Conservation (phyloP, 371 early-diverging fungal genomes). For the Lichtheimia ramosa region DNA sequence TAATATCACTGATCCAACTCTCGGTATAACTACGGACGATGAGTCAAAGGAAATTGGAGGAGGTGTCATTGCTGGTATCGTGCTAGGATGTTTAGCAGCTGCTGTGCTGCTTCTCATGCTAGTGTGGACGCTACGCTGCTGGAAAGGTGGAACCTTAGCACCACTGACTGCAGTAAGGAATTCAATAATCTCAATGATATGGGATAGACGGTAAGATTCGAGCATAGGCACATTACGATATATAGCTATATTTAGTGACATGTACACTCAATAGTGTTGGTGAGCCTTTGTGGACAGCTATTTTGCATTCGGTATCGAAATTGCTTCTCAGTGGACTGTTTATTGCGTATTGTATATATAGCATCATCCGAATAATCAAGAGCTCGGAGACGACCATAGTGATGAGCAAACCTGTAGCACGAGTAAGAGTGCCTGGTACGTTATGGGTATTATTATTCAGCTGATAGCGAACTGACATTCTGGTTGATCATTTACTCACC, state of each 20-base stretch:
- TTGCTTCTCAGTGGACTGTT: background rate
- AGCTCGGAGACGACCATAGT: background rate
- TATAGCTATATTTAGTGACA: background rate
- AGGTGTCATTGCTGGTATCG: slow-evolving; percentile 7
- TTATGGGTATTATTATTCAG: background rate
- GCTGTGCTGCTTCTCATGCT: background rate
- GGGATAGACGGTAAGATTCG: background rate
- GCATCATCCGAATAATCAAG: background rate
- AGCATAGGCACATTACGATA: background rate
- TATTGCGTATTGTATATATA: background rate
- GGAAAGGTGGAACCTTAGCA: background rate
- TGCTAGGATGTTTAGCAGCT: background rate
- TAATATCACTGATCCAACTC: background rate
- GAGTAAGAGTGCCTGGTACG: background rate
- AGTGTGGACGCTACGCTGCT: background rate
- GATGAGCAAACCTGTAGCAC: background rate
- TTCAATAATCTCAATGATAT: background rate
- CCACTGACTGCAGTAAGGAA: too few relatives aligned
- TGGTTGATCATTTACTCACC: too few relatives aligned
- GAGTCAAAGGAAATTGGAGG: background rate
- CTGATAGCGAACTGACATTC: too few relatives aligned
- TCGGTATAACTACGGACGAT: background rate
- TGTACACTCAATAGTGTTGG: background rate
- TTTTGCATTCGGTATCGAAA: background rate
- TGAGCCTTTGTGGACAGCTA: background rate